Percentiles rank a stretch among this genome's conserved stretches.
Conservation (phyloP, 78 protist genomes). For the Dictyostelium discoideum region DNA sequence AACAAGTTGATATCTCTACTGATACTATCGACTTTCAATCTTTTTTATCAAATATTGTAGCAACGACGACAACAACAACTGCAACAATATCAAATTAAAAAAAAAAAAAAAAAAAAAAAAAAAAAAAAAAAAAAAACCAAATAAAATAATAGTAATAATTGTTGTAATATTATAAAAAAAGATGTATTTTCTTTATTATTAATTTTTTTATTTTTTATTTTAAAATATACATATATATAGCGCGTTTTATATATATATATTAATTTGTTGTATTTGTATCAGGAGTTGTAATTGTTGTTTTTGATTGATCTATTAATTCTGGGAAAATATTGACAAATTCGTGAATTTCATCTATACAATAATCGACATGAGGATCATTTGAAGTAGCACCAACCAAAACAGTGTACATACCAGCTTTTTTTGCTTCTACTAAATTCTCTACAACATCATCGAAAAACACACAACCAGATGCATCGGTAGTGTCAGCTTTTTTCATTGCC, state of each 20-base stretch:
- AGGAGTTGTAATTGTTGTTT: not conserved
- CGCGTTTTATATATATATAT: not conserved
- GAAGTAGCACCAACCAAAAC: conserved; percentile 48
- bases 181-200: not conserved
- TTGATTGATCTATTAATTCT: not conserved
- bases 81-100: not conserved
- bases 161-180: not conserved
- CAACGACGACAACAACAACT: not conserved
- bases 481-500: conserved; percentile 73
- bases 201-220: not conserved
- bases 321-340: conserved; percentile 58
- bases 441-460: conserved; percentile 79
- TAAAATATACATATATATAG: not conserved
- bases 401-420: conserved; percentile 68
- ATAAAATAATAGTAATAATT: not conserved
- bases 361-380: conserved; percentile 37
- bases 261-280: not conserved
- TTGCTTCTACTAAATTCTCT: conserved; percentile 60
- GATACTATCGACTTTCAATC: not conserved
- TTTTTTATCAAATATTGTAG: not conserved
- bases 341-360: conserved; percentile 50
- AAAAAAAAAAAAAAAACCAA: too few relatives aligned
- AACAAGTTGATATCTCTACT: not conserved
- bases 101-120: not conserved
- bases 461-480: conserved; percentile 62